These are phyloP conservation scores for Russula lepida DNA, from an alignment of 768 basidiomycete genomes.

Conservation along the genomic window DNA sequence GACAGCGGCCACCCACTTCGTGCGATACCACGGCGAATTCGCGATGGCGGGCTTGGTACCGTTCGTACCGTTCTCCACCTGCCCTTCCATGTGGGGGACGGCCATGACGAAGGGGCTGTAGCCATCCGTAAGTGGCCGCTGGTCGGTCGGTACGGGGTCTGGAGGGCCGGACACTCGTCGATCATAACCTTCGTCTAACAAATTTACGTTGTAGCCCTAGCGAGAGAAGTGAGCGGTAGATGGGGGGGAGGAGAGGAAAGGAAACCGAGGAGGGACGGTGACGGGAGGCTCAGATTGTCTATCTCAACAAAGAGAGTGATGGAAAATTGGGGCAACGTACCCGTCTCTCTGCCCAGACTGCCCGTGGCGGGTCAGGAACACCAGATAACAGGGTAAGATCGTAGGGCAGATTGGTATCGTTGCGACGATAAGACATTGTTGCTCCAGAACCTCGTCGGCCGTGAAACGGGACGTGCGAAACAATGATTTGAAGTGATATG, in stretches of 20 bases:
- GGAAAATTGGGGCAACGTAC: conserved; percentile 16
- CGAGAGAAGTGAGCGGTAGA: neutral
- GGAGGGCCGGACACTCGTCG: conserved; percentile 17
- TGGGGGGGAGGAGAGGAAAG: too few relatives aligned
- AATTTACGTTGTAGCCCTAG: conserved; percentile 44
- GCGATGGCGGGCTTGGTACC: neutral
- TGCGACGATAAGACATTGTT: conserved; percentile 30
- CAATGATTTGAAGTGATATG: conserved; percentile 82
- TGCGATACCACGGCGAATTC: conserved; percentile 41
- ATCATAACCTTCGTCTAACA: conserved; percentile 30
- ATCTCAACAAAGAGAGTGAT: too few relatives aligned
- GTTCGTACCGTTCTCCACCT: conserved; percentile 19
- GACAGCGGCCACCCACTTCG: conserved; percentile 34
- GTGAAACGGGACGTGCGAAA: conserved; percentile 74
- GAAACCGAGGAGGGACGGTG: neutral
- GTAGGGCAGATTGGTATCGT: conserved; percentile 15
- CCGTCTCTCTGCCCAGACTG: conserved; percentile 29
- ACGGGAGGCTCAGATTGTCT: neutral
- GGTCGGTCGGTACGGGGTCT: conserved; percentile 22
- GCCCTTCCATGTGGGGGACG: conserved; percentile 14
- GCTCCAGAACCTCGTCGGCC: conserved; percentile 83
- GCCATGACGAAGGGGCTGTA: conserved; percentile 12
- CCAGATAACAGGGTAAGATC: conserved; percentile 26
- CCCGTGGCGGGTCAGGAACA: conserved; percentile 27
- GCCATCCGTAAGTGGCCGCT: conserved; percentile 5